Evolutionary conservation across 2,329 filamentous ascomycete species (phyloP).

Genomic region (Clathrospora elynae): DNA sequence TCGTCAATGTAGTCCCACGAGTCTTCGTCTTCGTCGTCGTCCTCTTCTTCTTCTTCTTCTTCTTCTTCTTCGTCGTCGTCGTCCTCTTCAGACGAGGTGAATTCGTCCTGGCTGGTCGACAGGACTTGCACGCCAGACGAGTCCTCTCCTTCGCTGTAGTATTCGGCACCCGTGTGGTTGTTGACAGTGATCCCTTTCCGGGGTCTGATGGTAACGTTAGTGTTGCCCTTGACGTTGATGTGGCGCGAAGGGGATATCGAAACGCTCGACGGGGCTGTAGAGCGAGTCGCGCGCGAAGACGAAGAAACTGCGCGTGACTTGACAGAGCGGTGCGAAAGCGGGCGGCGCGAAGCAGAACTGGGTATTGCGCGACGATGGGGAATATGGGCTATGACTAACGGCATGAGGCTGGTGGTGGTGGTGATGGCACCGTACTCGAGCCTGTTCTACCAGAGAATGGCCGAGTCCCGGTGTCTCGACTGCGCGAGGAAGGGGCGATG

Average conservation of each 20-base stretch:
- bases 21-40: conserved; percentile 36
- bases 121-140: conserved; percentile 41
- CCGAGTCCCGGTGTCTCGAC: conserved; percentile 40
- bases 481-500: conserved; percentile 30
- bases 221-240: conserved; percentile 37
- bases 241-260: conserved; percentile 34
- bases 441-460: conserved; percentile 50
- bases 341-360: conserved; percentile 30
- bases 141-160: conserved; percentile 43
- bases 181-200: conserved; percentile 49
- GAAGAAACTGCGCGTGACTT: conserved; percentile 32
- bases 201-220: conserved; percentile 47
- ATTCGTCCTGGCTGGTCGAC: conserved; percentile 42
- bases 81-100: conserved; percentile 25
- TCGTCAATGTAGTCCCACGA: conserved; percentile 46
- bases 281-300: conserved; percentile 30
- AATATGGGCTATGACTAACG: conserved; percentile 50
- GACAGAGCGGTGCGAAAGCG: conserved; percentile 39
- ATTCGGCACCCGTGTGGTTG: conserved; percentile 46
- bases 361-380: conserved; percentile 39
- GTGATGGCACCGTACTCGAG: conserved; percentile 41
- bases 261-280: conserved; percentile 37
- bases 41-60: conserved; percentile 34
- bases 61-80: conserved; percentile 32
- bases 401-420: conserved; percentile 47